These are phyloP conservation scores for Capsicum chinense DNA, from an alignment of 257 asterid species.

Conservation along the genomic window DNA sequence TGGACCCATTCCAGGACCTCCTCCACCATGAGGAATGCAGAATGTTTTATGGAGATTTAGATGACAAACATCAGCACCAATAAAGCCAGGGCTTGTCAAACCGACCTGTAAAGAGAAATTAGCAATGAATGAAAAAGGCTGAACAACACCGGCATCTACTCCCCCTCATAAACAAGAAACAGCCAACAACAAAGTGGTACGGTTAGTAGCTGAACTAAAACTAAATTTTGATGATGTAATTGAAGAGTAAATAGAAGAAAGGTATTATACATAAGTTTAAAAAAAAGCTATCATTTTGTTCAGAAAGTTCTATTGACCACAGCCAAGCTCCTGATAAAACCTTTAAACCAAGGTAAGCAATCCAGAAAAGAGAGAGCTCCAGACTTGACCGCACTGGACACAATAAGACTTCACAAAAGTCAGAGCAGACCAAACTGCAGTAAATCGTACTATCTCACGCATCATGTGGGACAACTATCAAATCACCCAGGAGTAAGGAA, in stretches of 20 bases:
- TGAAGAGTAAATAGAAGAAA: slow-evolving; percentile 5
- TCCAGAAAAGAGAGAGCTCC: slow-evolving; percentile 21
- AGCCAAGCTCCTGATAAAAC: neutral
- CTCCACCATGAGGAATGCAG: slow-evolving; percentile 99
- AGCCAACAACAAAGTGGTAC: neutral
- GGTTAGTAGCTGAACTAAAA: neutral
- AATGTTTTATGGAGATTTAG: slow-evolving; percentile 97
- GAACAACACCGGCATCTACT: neutral
- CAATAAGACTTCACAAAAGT: slow-evolving; percentile 6
- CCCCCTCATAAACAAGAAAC: neutral
- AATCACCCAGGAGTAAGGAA: slow-evolving; percentile 19
- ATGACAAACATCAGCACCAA: slow-evolving; percentile 99
- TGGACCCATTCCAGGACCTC: slow-evolving; percentile 99
- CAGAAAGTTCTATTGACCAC: neutral
- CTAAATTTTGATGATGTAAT: slow-evolving; percentile 10
- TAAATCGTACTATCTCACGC: neutral
- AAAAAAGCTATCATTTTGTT: neutral
- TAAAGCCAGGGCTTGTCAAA: slow-evolving; percentile 93
- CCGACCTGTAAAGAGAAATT: slow-evolving; percentile 70
- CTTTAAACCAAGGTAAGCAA: slow-evolving; percentile 12
- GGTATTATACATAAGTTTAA: neutral
- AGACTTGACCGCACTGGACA: neutral
- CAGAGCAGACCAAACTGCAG: neutral
- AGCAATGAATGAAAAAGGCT: neutral
- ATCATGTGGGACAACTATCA: neutral